Evolutionary conservation across 164 flowering plant species (phyloP), one percentile per base, ranked within the genome.

Genomic region (Hamamelis virginiana): DNA sequence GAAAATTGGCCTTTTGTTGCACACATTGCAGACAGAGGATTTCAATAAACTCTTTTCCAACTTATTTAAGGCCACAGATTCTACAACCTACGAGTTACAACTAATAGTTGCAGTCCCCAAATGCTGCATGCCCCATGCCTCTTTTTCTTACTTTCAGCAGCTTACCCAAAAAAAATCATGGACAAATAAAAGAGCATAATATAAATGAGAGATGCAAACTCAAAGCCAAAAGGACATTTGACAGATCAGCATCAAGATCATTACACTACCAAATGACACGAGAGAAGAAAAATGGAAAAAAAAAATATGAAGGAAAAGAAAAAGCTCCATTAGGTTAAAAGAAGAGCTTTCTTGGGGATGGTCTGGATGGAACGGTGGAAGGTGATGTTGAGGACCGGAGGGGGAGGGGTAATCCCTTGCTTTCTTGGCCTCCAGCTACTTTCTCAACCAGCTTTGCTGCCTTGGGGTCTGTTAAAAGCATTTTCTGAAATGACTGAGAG

Each of bases 401-500:
- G 23, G 83, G 79, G 18, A 74, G 58, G 33, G 81, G 73, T 8
- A 74, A 59, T 33, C 80, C 87, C 52, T 74, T 80, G 74, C 70
- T 74, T 69, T 88, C 91, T 78, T 79, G 87, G 56, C 78, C 68
- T 23, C 73, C 80, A 10, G 80, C 71, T 19, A 53, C 77, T 76
- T 80, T 81, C 53, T 88, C 87, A 9, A 69, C 63, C 21, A 81
- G 78, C 75, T 86, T 89, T 45, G 91, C 85, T 38, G 91, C 89
- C 75, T 67, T 85, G 11, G 97, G 97, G 56, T 96, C 95, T 22
- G 87, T 83, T 51, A 92, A 67, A 22, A 93, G 85, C 3, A 76
- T 87, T 75, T 90, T 93, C 81, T 91, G 97, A 79, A 93, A 93
- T 8, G 99, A 90, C 70, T 96, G 96, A 0, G 98, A 89, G 73